These are phyloP conservation scores for Cytospora piceicola DNA, from an alignment of 2,329 filamentous ascomycete species.

Conservation along the genomic window DNA sequence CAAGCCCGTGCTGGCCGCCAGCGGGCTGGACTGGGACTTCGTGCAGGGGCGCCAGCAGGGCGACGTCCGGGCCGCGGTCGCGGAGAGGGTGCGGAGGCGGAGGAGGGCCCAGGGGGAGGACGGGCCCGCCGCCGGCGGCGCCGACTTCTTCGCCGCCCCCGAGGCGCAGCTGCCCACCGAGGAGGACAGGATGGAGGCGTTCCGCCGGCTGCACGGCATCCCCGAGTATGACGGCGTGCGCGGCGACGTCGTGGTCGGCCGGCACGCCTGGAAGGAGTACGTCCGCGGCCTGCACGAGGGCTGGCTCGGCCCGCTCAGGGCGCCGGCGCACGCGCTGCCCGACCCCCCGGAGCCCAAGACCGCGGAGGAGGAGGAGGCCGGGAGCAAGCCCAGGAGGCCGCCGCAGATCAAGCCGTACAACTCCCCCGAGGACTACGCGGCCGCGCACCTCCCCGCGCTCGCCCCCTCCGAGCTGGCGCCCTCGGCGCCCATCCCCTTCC, in stretches of 20 bases:
- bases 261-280: constrained; percentile 98
- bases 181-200: constrained; percentile 63
- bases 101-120: constrained; percentile 61
- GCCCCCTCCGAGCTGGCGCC: constrained; percentile 76
- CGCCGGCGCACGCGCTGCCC: constrained; percentile 50
- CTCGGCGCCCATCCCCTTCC: constrained; percentile 73
- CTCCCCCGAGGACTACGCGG: constrained; percentile 69
- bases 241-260: constrained; percentile 86
- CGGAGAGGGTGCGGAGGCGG: constrained; percentile 80
- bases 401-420: constrained; percentile 76
- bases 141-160: constrained; percentile 42
- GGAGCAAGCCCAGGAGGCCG: constrained; percentile 60
- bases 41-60: constrained; percentile 90
- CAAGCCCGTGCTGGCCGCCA: constrained; percentile 88
- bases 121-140: constrained; percentile 38
- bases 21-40: constrained; percentile 94
- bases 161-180: constrained; percentile 55
- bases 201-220: constrained; percentile 69
- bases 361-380: constrained; percentile 41
- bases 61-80: constrained; percentile 85
- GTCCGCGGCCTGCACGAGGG: constrained; percentile 91
- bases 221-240: constrained; percentile 72
- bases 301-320: constrained; percentile 84
- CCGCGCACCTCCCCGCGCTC: constrained; percentile 64
- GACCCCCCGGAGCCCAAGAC: constrained; percentile 36